These are phyloP conservation scores for Hypoxylon sp. DNA, from an alignment of 2,329 filamentous ascomycete genomes.

Conservation along the genomic window DNA sequence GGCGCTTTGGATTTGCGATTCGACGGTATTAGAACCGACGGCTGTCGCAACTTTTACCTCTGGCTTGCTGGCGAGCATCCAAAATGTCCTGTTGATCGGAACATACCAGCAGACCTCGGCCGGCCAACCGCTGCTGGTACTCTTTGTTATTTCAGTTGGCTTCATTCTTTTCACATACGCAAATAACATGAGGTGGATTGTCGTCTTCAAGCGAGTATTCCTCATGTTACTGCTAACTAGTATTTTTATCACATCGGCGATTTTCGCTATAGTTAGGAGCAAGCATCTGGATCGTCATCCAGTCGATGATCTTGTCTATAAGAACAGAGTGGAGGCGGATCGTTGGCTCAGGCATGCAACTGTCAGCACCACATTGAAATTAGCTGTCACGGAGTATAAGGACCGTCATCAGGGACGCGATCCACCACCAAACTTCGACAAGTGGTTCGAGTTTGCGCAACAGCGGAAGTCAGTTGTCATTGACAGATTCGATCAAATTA, in stretches of 20 bases:
- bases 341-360: constrained; percentile 65
- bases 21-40: constrained; percentile 60
- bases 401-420: constrained; percentile 72
- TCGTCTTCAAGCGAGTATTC: constrained; percentile 60
- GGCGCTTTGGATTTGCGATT: constrained; percentile 63
- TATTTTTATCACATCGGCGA: constrained; percentile 57
- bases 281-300: constrained; percentile 59
- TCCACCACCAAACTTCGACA: constrained; percentile 85
- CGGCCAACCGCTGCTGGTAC: constrained; percentile 55
- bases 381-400: constrained; percentile 65
- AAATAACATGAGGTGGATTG: constrained; percentile 60
- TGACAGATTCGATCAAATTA: constrained; percentile 86
- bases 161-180: constrained; percentile 62
- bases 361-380: constrained; percentile 62
- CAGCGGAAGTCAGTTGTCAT: constrained; percentile 78
- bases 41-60: constrained; percentile 62
- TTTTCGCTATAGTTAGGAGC: constrained; percentile 56
- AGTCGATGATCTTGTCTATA: constrained; percentile 65
- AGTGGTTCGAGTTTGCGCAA: constrained; percentile 85
- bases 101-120: constrained; percentile 63
- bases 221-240: constrained; percentile 58
- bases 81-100: constrained; percentile 58
- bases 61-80: constrained; percentile 57
- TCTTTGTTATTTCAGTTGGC: constrained; percentile 59
- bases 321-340: constrained; percentile 62